Evolutionary conservation across 2,329 filamentous ascomycete genomes (phyloP), one percentile per base, ranked within the genome.

Genomic region (Pseudogymnoascus sp.): DNA sequence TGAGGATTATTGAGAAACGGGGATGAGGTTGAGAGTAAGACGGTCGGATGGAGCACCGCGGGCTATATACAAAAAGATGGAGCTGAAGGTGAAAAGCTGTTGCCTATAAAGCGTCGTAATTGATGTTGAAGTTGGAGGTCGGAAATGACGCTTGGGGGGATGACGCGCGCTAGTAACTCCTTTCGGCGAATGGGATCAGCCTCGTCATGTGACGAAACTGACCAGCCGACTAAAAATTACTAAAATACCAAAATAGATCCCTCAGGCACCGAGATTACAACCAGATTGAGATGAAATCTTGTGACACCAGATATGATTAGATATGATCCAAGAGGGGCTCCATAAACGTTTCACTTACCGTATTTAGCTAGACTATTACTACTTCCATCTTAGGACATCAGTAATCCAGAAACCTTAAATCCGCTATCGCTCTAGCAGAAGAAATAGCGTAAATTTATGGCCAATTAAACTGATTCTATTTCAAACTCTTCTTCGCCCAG

Each of bases 51-150:
- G n/a, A 38, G 37, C 35, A 28, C 57, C 22, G 57, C 18, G 33
- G 37, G n/a, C 9, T 58, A 37, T 38, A 25, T 38, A 58, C 35
- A 38, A 25, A 39, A 18, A 58, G 33, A 39, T 58, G 33, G 20
- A 37, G 33, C 25, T 58, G 57, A 11, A 58, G 4, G 25, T 38
- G 12, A 58, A 28, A 16, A 16, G 57, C 16, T 38, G 57, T 38
- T 58, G 57, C 57, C 25, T 58, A 16, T 58, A 58, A 58, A 54
- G 47, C 28, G 47, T 54, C 47, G 47, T 54, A 54, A 54, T 54
- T 28, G 9, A 20, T 6, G 47, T 20, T 54, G 28, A 20, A 18
- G 47, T 33, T 33, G 47, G 43, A 14, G 6, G 47, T 33, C 28
- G 47, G 47, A 54, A 54, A 54, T 54, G 47, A 54, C 47, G 47